These are phyloP conservation scores for Entoloma clypeatum DNA, from an alignment of 1,284 basidiomycete species.

Conservation along the genomic window DNA sequence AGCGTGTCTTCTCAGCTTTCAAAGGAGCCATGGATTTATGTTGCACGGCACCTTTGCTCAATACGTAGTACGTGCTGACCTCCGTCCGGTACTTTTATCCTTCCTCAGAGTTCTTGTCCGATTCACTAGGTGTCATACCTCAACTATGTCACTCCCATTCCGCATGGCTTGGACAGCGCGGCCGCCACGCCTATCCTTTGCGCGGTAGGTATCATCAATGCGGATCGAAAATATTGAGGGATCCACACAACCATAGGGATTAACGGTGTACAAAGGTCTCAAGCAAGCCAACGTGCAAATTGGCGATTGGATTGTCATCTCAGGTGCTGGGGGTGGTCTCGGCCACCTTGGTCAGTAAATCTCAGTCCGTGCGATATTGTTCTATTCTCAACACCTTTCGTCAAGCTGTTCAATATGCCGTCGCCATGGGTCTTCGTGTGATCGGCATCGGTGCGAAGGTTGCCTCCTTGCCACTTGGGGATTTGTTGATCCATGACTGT, in stretches of 20 bases:
- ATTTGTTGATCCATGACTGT: background rate
- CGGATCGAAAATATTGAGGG: too few species aligned
- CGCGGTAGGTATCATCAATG: conserved; percentile 41
- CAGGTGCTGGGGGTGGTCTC: conserved; percentile 63
- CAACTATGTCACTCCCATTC: conserved; percentile 65
- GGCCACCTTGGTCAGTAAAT: too few species aligned
- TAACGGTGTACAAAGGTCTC: conserved; percentile 70
- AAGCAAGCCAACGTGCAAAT: conserved; percentile 49
- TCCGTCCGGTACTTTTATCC: background rate
- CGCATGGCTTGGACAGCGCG: conserved; percentile 51
- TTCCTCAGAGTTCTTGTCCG: background rate
- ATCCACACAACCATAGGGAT: conserved; percentile 35
- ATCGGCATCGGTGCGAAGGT: conserved; percentile 55
- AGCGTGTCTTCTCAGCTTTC: conserved; percentile 40
- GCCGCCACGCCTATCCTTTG: conserved; percentile 66
- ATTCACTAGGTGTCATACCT: conserved; percentile 45
- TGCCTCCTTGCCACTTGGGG: background rate
- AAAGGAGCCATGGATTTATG: conserved; percentile 49
- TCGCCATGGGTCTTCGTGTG: conserved; percentile 61
- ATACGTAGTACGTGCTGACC: conserved; percentile 36
- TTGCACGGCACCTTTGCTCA: conserved; percentile 56
- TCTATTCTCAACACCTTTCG: background rate
- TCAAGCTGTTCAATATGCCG: conserved; percentile 63
- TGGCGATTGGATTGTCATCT: conserved; percentile 68
- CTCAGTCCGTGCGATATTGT: conserved; percentile 36